Percentiles rank a stretch among this genome's conserved stretches.
These are phyloP conservation scores for Zygotorulaspora mrakii DNA, from an alignment of 1,139 yeast species.

Conservation along the genomic window DNA sequence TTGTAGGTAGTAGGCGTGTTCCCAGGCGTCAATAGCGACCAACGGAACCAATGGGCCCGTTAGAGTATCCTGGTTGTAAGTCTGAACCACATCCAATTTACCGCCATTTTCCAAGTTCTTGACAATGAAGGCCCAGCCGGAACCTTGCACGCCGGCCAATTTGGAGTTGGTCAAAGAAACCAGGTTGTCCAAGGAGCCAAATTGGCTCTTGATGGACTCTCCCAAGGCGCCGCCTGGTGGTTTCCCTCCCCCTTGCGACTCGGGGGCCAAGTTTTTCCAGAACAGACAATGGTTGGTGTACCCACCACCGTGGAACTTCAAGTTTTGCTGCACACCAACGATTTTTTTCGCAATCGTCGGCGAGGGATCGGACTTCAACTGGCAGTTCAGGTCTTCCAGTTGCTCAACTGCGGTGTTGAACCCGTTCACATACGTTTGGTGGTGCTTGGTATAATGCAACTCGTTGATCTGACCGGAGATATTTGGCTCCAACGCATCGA, in stretches of 20 bases:
- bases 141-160: slow-evolving; percentile 92
- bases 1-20: slow-evolving; percentile 95
- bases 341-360: slow-evolving; percentile 43
- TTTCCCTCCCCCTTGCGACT: slow-evolving; percentile 79
- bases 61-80: slow-evolving; percentile 88
- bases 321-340: slow-evolving; percentile 60
- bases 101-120: slow-evolving; percentile 81
- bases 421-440: slow-evolving; percentile 89
- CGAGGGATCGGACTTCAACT: slow-evolving; percentile 62
- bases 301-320: slow-evolving; percentile 96
- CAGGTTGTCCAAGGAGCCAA: slow-evolving; percentile 74
- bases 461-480: slow-evolving; percentile 89
- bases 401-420: slow-evolving; percentile 81
- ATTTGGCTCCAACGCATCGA: slow-evolving; percentile 83
- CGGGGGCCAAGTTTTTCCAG: slow-evolving; percentile 91
- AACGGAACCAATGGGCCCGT: slow-evolving; percentile 67
- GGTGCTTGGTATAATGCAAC: slow-evolving; percentile 87
- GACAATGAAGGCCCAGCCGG: slow-evolving; percentile 97
- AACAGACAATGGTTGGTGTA: slow-evolving; percentile 80
- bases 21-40: slow-evolving; percentile 97
- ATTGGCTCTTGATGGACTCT: slow-evolving; percentile 61
- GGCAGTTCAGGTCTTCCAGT: slow-evolving; percentile 63
- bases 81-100: slow-evolving; percentile 72
- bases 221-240: slow-evolving; percentile 60
- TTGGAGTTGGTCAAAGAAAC: slow-evolving; percentile 65